Base-by-base conservation (phyloP, 768 basidiomycete species). In the Stropharia rugosoannulata region DNA sequence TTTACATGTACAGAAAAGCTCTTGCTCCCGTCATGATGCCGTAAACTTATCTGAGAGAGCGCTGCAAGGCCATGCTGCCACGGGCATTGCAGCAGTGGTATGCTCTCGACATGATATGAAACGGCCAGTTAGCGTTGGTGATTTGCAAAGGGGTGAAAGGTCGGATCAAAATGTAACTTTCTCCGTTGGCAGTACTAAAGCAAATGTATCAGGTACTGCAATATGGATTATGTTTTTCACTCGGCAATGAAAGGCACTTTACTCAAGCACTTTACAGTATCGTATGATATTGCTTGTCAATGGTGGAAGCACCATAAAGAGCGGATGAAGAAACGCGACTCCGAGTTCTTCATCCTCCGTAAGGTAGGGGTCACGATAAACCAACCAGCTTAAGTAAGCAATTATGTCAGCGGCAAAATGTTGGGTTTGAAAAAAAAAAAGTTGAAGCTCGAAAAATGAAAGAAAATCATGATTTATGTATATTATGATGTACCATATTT, bases 1-100 rank as follows among this genome's bases (percentile, higher is more conserved):
- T n/a, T n/a, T n/a, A n/a, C n/a, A 12, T 52, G 12, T 37, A 12
- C 49, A 71, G 71, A 65, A 66, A 51, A 64, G 65, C 15, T 64
- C 56, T 10, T 75, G 73, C 41, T 63, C 62, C 1, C 55, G 62
- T 1, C 69, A 71, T 25, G 18, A 46, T n/a, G 40, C 40, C 3
- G 40, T 19, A 3, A 42, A 42, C 15, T 15, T 19, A 29, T 29
- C 27, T 4, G 27, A 19, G 13, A 46, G 13, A 13, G 12, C 16
- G 2, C 5, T 22, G 5, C 16, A 46, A 13, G 44, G 44, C 5
- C 44, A 19, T 25, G 39, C 37, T 9, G 36, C 36, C 12, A 51
- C 12, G 16, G 49, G 49, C 3, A 11, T 51, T 7, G 49, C 36
- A 4, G 36, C 22, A 2, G 16, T 18, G 1, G 36, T 22, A 18